Conservation (phyloP, 1,139 yeast species). For the Candida tetrigidarum region DNA sequence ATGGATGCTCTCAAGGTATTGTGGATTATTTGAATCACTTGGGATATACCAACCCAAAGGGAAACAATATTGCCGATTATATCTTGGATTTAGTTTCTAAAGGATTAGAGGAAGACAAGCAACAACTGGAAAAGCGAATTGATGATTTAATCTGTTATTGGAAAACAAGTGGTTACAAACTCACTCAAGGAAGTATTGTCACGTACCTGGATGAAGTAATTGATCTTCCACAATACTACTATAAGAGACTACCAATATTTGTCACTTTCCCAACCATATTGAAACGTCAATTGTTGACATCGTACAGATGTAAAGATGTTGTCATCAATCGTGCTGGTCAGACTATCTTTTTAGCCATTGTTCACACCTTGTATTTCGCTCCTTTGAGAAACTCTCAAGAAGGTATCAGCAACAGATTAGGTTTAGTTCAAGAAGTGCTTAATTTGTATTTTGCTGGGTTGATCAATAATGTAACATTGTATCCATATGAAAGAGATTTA, state of each 20-base stretch:
- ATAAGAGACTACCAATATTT: conserved; percentile 26
- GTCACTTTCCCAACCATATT: conserved; percentile 34
- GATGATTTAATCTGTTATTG: conserved; percentile 41
- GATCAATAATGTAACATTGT: conserved; percentile 74
- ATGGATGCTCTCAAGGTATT: conserved; percentile 46
- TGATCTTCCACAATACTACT: conserved; percentile 25
- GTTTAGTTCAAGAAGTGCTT: conserved; percentile 74
- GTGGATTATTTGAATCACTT: conserved; percentile 44
- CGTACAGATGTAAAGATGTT: conserved; percentile 64
- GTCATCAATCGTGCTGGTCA: conserved; percentile 71
- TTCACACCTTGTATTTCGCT: conserved; percentile 72
- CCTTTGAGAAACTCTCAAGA: conserved; percentile 62
- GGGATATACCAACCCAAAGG: conserved; percentile 59
- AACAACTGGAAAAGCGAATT: conserved; percentile 33
- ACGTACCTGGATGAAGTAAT: conserved; percentile 15
- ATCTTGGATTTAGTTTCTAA: conserved; percentile 71
- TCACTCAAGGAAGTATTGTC: conserved; percentile 10
- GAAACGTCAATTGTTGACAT: conserved; percentile 45
- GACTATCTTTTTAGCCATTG: conserved; percentile 63
- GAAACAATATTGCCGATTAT: conserved; percentile 73
- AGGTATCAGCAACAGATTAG: conserved; percentile 69
- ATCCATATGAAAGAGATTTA: conserved; percentile 72
- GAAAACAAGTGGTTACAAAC: conserved; percentile 22
- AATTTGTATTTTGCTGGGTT: conserved; percentile 81
- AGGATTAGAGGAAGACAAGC: conserved; percentile 36